Evolutionary conservation across 345 rosid species (phyloP), one percentile per base, ranked within the genome.

Genomic region (Arabidopsis arenosa): DNA sequence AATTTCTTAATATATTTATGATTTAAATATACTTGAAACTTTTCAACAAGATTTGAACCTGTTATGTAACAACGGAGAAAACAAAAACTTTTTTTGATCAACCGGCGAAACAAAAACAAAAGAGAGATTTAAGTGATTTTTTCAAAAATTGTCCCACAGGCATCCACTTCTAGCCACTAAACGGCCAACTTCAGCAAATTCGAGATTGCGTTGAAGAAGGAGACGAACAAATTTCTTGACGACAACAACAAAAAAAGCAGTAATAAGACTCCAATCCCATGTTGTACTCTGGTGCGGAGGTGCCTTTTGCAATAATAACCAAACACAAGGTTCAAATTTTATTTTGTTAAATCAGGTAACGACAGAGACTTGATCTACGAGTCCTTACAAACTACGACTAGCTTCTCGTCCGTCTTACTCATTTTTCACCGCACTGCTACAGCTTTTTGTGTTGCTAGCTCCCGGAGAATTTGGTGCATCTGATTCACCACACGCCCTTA

Each of bases 401-500:
- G 68, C 74, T 59, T 23, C 55, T 51, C 30, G 9, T 68, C 74
- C 2, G 7, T 21, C 78, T 75, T 66, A 53, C 72, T 68, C 72
- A 35, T 58, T 26, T 69, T 63, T 57, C 59, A 15, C 58, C 66
- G 72, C 53, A 77, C 75, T 35, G 64, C 39, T 79, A 71, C 61
- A 7, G 56, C 41, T 49, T 9, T 56, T 75, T 70, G 74, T 67
- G 55, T 73, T 66, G 57, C 56, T 28, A 44, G 55, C 70, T 62
- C 54, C 76, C 0, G 79, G 62, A 18, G 73, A 17, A 69, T 69
- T 70, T 40, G 87, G 54, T 78, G 85, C 83, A 44, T 84, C 85
- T 53, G 87, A 75, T 56, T 82, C 86, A 43, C 82, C 77, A 70
- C 92, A 87, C 33, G 85, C 89, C 82, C 79, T 83, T 64, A 88